Base-by-base conservation (phyloP, 2,329 filamentous ascomycete genomes). In the Seiridium unicorne region DNA sequence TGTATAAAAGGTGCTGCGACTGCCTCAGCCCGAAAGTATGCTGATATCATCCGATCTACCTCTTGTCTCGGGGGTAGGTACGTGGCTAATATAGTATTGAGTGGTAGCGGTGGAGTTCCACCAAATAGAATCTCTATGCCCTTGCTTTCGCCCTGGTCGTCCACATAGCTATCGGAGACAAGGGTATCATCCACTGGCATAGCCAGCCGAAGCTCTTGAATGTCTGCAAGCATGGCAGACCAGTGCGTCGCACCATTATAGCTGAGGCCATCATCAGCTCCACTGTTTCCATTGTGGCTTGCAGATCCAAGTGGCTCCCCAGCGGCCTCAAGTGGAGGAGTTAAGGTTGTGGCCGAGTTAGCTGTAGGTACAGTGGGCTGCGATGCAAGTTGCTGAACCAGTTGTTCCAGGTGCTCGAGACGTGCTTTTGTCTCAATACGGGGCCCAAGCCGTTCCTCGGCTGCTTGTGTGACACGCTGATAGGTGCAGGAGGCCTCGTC, bases 181-280 rank as follows among this genome's bases (percentile, higher is more conserved):
- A n/a, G 10, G 13, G 38, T 9, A 32, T 55, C 53, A 11, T 57
- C 55, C 1, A 57, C n/a, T 6, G 55, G 55, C 4, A 57, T 5
- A n/a, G 40, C 44, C 3, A 57, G 11, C 35, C 44, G 31, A 26
- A 57, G 32, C 44, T 57, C 55, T 10, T 57, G 26, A 18, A 57
- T 57, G 31, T 57, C 55, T 3, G 46, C 42, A 6, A 57, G 44
- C 55, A 57, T 57, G 11, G 55, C 55, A 31, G 55, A 57, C 55
- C 55, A 57, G 18, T 57, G 55, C 3, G 55, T 57, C 8, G 55
- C 40, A 18, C 55, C 55, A 57, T 47, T 57, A 34, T 57, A 57
- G 26, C 11, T 32, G 18, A 44, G 31, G 11, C 9, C 13, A 4
- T 55, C 18, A 0, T 35, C 32, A 36, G 26, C 8, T 35, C 36